Evolutionary conservation across 331 rosid genomes (phyloP), one percentile per base, ranked within the genome.

Genomic region (Erythrophleum ivorense): DNA sequence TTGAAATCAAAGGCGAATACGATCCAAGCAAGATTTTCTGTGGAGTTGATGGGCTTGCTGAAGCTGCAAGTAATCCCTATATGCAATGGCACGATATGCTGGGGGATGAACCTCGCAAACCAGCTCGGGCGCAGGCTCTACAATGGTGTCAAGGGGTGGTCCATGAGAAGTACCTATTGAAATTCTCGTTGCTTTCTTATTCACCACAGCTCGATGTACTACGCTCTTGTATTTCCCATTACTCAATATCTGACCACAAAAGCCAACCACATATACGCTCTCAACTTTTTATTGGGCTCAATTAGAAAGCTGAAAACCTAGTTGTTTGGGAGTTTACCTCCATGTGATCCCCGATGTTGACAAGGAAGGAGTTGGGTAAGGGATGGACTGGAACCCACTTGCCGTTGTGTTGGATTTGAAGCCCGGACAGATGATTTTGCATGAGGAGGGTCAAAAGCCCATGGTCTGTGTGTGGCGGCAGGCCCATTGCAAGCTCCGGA

Each of bases 141-240:
- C 86, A 10, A 71, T 10, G 48, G 78, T 59, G 19, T 89, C 89
- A 40, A 85, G 77, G 0, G 83, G 38, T 13, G 91, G 92, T 33
- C 92, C 95, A 1, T 89, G 76, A 2, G 88, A 81, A 12, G 81
- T 80, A 2, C 83, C 92, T 13, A 89, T 10, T 0, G 92, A 85
- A 71, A 91, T 84, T 72, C 95, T 85, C 0, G 86, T 68, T 11
- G 41, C 86, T 43, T 76, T 85, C 43, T 52, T 70, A n/a, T 91
- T 86, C 24, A 83, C 90, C 6, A 81, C 34, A 0, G 88, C 95
- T n/a, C 91, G 78, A 21, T 91, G 95, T 29, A 87, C 33, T 9
- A 85, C 80, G 66, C 92, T 91, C 88, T 88, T 87, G 84, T 91
- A 88, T 36, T 73, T 84, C 3, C 92, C 92, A 15, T 91, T 91